These are phyloP conservation scores for Polygonum aviculare DNA, from an alignment of 148 eudicot genomes.

Conservation along the genomic window DNA sequence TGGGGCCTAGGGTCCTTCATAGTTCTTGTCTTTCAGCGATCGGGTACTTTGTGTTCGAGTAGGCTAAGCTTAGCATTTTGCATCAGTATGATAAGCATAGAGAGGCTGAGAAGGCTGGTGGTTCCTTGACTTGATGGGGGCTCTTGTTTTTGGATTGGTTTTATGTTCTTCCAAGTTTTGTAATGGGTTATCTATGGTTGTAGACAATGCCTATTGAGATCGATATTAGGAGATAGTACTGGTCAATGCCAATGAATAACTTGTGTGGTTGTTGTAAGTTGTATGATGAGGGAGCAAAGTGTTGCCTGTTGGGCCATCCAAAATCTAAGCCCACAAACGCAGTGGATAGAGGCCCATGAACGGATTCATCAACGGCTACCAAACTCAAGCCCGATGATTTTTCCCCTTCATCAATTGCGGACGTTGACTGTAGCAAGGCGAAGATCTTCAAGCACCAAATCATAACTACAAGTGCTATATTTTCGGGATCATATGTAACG, in stretches of 20 bases:
- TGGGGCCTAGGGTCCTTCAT: conserved; percentile 90
- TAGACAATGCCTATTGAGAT: background rate
- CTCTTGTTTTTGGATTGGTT: background rate
- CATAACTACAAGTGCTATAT: too few species aligned
- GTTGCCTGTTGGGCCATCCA: background rate
- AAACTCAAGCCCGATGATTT: too few species aligned
- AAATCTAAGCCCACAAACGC: too few species aligned
- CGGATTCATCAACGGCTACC: too few species aligned
- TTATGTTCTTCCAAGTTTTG: background rate
- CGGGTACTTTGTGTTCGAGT: conserved; percentile 90
- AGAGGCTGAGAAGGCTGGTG: conserved; percentile 29
- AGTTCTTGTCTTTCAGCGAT: conserved; percentile 93
- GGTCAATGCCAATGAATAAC: background rate
- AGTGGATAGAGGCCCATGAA: too few species aligned
- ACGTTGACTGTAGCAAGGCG: too few species aligned
- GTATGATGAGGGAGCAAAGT: background rate
- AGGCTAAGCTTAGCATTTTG: conserved; percentile 72
- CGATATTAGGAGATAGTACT: background rate
- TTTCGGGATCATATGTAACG: too few species aligned
- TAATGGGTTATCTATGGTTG: background rate
- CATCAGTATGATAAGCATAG: conserved; percentile 53
- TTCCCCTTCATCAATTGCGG: too few species aligned
- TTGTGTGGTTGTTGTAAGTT: background rate
- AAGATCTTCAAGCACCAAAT: too few species aligned
- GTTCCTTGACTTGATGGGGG: conserved; percentile 12